These are phyloP conservation scores for Artomyces pyxidatus DNA, from an alignment of 768 basidiomycete genomes.

Conservation along the genomic window DNA sequence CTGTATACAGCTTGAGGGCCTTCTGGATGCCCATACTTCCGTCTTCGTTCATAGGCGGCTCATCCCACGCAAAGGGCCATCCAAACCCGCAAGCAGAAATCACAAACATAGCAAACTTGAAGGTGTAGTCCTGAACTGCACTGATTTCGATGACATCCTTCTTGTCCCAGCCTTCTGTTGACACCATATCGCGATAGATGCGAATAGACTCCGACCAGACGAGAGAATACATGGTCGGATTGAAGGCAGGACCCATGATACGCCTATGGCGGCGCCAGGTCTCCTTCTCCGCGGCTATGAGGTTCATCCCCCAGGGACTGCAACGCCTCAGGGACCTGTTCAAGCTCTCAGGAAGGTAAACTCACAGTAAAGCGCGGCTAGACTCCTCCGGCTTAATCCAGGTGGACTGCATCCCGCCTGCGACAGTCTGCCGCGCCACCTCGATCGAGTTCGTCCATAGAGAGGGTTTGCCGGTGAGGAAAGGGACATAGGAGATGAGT, in stretches of 20 bases:
- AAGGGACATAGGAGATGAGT: constrained; percentile 9
- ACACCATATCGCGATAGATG: constrained; percentile 15
- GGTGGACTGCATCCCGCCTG: constrained; percentile 6
- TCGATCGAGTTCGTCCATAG: constrained; percentile 11
- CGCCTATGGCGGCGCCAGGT: constrained; percentile 17
- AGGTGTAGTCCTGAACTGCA: constrained; percentile 13
- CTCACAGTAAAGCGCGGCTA: neutral
- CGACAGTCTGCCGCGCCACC: constrained; percentile 12
- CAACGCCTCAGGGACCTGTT: neutral
- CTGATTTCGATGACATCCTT: constrained; percentile 3
- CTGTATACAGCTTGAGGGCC: constrained; percentile 3
- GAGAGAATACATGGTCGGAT: constrained; percentile 13
- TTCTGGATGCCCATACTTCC: constrained; percentile 5
- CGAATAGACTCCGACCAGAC: constrained; percentile 17
- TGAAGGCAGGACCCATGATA: constrained; percentile 20
- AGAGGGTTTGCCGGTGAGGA: constrained; percentile 4
- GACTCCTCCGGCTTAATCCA: constrained; percentile 15
- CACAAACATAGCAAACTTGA: constrained; percentile 13
- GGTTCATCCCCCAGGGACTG: constrained; percentile 14
- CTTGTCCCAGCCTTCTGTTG: constrained; percentile 10
- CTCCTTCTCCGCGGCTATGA: constrained; percentile 10
- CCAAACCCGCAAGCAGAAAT: constrained; percentile 18
- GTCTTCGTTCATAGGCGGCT: constrained; percentile 5
- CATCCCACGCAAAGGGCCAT: constrained; percentile 6
- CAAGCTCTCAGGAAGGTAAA: neutral